Evolutionary conservation across 768 basidiomycete genomes (phyloP).

Genomic region (Tricholoma sp.): DNA sequence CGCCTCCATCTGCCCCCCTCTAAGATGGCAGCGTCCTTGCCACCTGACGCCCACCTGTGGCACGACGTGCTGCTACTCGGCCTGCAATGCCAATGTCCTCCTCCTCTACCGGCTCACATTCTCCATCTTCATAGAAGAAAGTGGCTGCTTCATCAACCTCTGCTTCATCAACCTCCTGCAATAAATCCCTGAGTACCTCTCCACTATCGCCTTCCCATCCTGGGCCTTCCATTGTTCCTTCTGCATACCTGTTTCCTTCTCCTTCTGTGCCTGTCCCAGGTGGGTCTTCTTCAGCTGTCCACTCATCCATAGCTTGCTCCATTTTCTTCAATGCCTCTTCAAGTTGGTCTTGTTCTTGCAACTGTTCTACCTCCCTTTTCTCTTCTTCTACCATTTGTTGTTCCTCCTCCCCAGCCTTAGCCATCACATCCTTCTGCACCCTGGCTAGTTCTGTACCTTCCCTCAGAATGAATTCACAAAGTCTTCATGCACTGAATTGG

Average conservation of each 20-base stretch:
- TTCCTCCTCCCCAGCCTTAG: too few relatives aligned
- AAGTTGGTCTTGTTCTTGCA: background rate
- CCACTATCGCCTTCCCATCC: too few relatives aligned
- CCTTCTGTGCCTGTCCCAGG: background rate
- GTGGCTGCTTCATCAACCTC: background rate
- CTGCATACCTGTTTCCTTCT: background rate
- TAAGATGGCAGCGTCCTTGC: background rate
- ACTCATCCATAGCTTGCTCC: background rate
- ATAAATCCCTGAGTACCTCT: too few relatives aligned
- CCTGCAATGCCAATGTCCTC: too few relatives aligned
- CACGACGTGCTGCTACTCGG: too few relatives aligned
- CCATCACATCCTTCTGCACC: background rate
- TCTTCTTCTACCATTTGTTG: background rate
- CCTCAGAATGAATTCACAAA: conserved; percentile 16
- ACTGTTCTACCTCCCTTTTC: background rate
- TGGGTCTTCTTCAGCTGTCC: background rate
- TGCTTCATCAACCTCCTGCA: too few relatives aligned
- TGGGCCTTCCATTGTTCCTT: background rate
- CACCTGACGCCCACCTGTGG: background rate
- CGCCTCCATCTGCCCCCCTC: background rate
- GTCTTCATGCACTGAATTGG: conserved; percentile 13
- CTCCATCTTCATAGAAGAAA: background rate
- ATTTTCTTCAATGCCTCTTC: background rate
- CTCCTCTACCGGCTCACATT: background rate
- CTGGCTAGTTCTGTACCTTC: background rate